A percentile compares a stretch with the other conserved stretches of the same genome.
These are phyloP conservation scores for Fraxinus sp. DNA, from an alignment of 305 asterid genomes.

Conservation along the genomic window DNA sequence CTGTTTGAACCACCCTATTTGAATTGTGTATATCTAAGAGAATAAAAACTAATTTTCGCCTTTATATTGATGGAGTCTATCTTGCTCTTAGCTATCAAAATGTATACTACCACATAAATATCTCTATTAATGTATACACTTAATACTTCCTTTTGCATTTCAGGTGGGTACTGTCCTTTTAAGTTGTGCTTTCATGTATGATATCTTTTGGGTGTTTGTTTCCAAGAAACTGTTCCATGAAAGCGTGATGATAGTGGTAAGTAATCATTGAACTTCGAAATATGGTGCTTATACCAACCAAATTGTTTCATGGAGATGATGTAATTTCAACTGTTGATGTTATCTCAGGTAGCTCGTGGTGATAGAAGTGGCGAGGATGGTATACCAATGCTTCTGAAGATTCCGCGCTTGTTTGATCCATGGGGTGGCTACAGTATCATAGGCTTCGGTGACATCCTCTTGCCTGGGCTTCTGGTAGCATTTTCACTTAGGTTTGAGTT, in stretches of 20 bases:
- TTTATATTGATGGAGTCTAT: background rate
- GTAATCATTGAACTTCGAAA: constrained; percentile 30
- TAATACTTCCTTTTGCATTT: constrained; percentile 11
- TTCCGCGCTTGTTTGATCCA: constrained; percentile 94
- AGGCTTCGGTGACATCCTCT: constrained; percentile 91
- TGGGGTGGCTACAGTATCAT: constrained; percentile 99
- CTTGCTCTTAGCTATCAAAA: background rate
- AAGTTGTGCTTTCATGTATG: constrained; percentile 87
- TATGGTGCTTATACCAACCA: background rate
- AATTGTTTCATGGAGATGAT: constrained; percentile 17
- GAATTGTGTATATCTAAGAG: background rate
- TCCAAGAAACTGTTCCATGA: constrained; percentile 80
- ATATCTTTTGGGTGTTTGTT: constrained; percentile 91
- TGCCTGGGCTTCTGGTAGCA: constrained; percentile 85
- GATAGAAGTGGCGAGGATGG: constrained; percentile 93
- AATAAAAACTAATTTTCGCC: background rate
- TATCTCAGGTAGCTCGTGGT: constrained; percentile 88
- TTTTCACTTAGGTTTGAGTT: constrained; percentile 76
- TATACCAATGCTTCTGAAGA: constrained; percentile 90
- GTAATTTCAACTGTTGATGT: constrained; percentile 14
- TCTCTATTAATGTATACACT: background rate
- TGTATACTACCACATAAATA: background rate
- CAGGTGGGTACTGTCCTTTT: constrained; percentile 91
- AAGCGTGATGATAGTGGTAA: constrained; percentile 97
- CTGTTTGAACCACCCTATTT: background rate